Conservation (phyloP, 208 protist species). For the Crithidia bombi region DNA sequence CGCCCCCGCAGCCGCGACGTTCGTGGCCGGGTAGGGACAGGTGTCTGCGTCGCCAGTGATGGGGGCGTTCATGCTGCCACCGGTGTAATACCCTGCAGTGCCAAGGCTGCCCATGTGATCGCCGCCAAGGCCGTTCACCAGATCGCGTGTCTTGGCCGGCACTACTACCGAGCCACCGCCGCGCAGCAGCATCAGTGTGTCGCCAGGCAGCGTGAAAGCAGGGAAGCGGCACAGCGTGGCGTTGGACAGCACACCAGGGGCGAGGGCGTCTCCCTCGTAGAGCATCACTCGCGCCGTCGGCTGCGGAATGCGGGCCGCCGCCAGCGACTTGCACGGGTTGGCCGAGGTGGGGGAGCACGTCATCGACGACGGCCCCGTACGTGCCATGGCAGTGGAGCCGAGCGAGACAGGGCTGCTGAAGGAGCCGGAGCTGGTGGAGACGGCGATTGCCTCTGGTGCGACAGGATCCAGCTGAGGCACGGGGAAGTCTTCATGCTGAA, state of each 20-base stretch:
- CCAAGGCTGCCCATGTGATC: constrained; percentile 12
- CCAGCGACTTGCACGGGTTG: constrained; percentile 4
- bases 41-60: not conserved
- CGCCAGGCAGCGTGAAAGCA: not conserved
- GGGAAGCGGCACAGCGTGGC: constrained; percentile 60
- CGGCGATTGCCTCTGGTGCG: constrained; percentile 25
- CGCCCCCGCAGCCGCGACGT: constrained; percentile 1
- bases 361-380: not conserved
- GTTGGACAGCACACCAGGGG: constrained; percentile 57
- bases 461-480: constrained; percentile 19
- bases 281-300: constrained; percentile 50
- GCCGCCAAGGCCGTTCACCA: not conserved
- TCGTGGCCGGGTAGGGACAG: not conserved
- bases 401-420: constrained; percentile 15
- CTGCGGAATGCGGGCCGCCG: constrained; percentile 22
- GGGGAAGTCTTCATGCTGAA: not conserved
- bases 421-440: constrained; percentile 7
- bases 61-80: not conserved
- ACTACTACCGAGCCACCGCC: constrained; percentile 1
- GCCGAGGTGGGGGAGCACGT: constrained; percentile 20
- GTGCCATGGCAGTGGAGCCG: not conserved
- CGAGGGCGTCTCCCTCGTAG: constrained; percentile 62
- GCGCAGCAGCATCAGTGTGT: constrained; percentile 22
- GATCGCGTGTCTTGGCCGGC: not conserved
- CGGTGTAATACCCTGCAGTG: not conserved